phyloP scores from a whole-genome alignment of 257 asterid species.

The Nicotiana knightiana region DNA sequence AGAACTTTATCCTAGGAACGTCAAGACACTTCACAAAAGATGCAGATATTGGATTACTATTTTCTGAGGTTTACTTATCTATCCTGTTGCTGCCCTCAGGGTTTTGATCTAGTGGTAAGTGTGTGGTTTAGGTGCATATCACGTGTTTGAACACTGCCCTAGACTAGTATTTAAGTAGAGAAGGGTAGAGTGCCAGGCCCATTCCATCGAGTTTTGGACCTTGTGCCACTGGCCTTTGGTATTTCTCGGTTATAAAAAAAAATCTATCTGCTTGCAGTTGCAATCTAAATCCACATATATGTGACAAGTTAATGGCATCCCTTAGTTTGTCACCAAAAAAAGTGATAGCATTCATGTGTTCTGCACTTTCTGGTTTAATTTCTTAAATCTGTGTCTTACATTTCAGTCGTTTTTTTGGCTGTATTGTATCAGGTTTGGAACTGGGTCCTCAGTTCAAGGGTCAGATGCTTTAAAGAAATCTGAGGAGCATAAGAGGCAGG shows the following conservation, averaged over 20 bases:
- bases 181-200: too few species aligned
- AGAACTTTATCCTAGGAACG: neutral
- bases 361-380: neutral
- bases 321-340: neutral
- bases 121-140: too few species aligned
- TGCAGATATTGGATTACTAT: neutral
- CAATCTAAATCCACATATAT: neutral
- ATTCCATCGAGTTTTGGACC: too few species aligned
- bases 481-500: conserved; percentile 82
- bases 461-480: conserved; percentile 51
- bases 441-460: conserved; percentile 32
- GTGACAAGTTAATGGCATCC: neutral
- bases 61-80: neutral
- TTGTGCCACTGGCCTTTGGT: too few species aligned
- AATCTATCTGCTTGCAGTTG: neutral
- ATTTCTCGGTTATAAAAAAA: too few species aligned
- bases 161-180: too few species aligned
- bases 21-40: neutral
- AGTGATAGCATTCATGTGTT: neutral
- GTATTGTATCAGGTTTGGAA: conserved; percentile 64
- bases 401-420: neutral
- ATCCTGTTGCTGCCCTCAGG: neutral
- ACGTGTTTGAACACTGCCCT: too few species aligned
- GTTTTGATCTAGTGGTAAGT: too few species aligned
- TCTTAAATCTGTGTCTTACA: neutral